Evolutionary conservation across 768 basidiomycete species (phyloP).

Genomic region (Termitomyces bulborhizus): DNA sequence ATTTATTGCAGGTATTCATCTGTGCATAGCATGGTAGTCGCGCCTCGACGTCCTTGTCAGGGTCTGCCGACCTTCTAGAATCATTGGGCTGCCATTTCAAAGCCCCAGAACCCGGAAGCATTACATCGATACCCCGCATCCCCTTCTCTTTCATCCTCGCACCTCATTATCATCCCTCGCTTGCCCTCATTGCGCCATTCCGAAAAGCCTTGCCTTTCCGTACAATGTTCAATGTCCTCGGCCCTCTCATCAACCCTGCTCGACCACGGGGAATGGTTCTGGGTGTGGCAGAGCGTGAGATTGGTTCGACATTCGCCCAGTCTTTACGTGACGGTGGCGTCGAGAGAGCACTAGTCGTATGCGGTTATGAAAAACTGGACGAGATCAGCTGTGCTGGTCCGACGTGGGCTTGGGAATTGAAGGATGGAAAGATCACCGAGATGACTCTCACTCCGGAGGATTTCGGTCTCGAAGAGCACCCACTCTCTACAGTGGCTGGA

Average conservation of each 20-base stretch:
- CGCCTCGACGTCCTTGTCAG: conserved; percentile 91
- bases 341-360: conserved; percentile 84
- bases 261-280: conserved; percentile 84
- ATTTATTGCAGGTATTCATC: not conserved
- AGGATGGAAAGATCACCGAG: conserved; percentile 59
- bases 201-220: conserved; percentile 88
- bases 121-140: conserved; percentile 53
- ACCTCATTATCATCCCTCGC: conserved; percentile 85
- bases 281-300: conserved; percentile 77
- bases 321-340: conserved; percentile 72
- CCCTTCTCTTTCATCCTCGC: conserved; percentile 95
- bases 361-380: conserved; percentile 86
- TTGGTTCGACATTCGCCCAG: conserved; percentile 78
- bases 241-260: conserved; percentile 91
- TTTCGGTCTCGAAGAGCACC: conserved; percentile 73
- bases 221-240: conserved; percentile 94
- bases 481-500: conserved; percentile 65
- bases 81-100: conserved; percentile 75
- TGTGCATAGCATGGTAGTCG: conserved; percentile 72
- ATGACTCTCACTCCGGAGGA: conserved; percentile 57
- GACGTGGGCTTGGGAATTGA: conserved; percentile 80
- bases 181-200: conserved; percentile 77
- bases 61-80: conserved; percentile 89
- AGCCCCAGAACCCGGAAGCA: conserved; percentile 49
- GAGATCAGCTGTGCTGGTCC: conserved; percentile 94